Evolutionary conservation across 2,329 filamentous ascomycete species (phyloP), one percentile per base, ranked within the genome.

Genomic region (Ceratocystis lukuohia): DNA sequence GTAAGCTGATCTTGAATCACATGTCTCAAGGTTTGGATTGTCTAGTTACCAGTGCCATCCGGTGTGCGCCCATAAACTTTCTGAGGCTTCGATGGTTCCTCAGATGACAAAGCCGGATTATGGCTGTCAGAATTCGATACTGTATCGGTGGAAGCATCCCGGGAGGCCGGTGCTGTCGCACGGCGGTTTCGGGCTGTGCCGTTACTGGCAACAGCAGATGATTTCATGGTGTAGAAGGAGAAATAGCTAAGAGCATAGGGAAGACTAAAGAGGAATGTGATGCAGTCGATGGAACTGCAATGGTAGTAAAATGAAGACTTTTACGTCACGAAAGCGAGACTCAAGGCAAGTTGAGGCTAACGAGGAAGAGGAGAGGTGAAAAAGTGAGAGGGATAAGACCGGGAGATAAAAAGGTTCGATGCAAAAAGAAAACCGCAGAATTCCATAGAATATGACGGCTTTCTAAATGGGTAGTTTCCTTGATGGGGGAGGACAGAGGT

Each of bases 51-150:
- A 77, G 84, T 95, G 72, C 93, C 93, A 77, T 92, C 88, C 37
- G 90, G 90, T 15, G 93, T 96, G 70, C 92, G 86, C 66, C 93
- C 93, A 80, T 89, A 96, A 0, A 91, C 96, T 80, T 90, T 93
- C n/a, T 65, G 57, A 10, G 57, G 46, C 41, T 65, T 65, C 8
- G 25, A 5, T 3, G 62, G 30, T 10, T 53, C 59, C 28, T 45
- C 65, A 5, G 12, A 30, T 22, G 46, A 61, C 56, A 62, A 59
- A 46, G 56, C 65, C n/a, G 59, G 22, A 10, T 30, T 46, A 7
- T 25, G 7, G 33, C 15, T 33, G 48, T 48, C 56, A 37, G 28
- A n/a, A 15, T 46, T 61, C 20, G 20, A 20, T 20, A 8, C 8
- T 41, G 45, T 33, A 7, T 62, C 62, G 17, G 61, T 22, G n/a